These are phyloP conservation scores for Sporothrix schenckii DNA, from an alignment of 2,329 filamentous ascomycete genomes.

Conservation along the genomic window DNA sequence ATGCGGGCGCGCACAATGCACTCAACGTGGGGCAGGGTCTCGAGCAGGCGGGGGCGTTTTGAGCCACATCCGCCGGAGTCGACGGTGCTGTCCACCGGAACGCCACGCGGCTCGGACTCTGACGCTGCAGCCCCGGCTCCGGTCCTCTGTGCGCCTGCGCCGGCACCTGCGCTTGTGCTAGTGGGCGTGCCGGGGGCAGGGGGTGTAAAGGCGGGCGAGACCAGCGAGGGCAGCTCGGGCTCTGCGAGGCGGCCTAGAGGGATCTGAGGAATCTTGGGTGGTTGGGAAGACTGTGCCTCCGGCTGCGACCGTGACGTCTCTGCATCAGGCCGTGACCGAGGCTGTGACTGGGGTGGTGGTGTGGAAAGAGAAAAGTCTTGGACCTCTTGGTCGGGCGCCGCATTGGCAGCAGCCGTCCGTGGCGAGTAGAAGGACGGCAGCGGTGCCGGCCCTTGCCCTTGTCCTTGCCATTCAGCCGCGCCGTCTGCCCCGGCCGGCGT, in stretches of 20 bases:
- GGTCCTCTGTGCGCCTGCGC: neutral
- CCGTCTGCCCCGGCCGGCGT: neutral
- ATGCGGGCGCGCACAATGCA: constrained; percentile 95
- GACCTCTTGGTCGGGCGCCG: constrained; percentile 32
- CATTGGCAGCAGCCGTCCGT: constrained; percentile 32
- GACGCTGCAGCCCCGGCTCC: neutral
- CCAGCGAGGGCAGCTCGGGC: constrained; percentile 14
- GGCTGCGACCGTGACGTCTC: too few species aligned
- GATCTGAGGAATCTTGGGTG: neutral
- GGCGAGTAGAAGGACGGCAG: constrained; percentile 36
- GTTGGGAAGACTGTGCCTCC: neutral
- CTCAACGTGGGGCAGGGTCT: constrained; percentile 79
- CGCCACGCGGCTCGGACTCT: constrained; percentile 50
- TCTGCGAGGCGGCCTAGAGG: constrained; percentile 1
- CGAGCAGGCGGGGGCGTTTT: constrained; percentile 71
- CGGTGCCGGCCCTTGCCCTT: neutral
- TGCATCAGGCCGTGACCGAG: neutral
- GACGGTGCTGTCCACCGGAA: constrained; percentile 63
- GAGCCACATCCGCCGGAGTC: constrained; percentile 62
- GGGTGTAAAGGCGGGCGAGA: constrained; percentile 27
- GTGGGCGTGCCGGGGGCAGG: constrained; percentile 6
- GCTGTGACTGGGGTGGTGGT: neutral
- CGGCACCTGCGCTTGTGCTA: neutral
- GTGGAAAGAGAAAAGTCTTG: constrained; percentile 27
- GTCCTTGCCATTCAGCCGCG: constrained; percentile 2